These are phyloP conservation scores for Castanea sativa DNA, from an alignment of 306 rosid species.

Conservation along the genomic window DNA sequence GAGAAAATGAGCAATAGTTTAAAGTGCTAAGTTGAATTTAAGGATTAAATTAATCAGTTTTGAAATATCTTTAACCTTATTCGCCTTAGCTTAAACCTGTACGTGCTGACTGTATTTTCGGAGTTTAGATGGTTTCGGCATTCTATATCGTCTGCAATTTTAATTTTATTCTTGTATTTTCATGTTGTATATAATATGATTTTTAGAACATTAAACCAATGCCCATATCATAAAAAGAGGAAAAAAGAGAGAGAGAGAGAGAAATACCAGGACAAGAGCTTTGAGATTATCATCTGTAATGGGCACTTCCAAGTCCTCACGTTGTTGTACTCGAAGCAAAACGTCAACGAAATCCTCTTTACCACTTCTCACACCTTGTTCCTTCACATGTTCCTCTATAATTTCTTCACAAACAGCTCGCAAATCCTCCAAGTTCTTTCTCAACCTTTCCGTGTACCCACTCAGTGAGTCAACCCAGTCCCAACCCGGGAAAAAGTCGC, in stretches of 20 bases:
- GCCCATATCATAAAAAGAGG: no score
- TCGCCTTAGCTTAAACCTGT: no score
- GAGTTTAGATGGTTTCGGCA: no score
- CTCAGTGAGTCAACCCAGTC: conserved; percentile 24
- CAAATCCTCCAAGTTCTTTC: conserved; percentile 21
- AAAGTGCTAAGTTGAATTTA: no score
- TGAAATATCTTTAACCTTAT: no score
- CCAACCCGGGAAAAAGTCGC: conserved; percentile 38
- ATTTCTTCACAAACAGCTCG: conserved; percentile 35
- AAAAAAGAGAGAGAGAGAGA: neutral
- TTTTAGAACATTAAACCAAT: no score
- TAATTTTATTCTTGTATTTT: no score
- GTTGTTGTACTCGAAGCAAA: conserved; percentile 28
- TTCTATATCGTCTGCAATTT: no score
- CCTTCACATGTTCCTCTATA: conserved; percentile 22
- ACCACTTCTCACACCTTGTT: neutral
- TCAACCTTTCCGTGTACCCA: conserved; percentile 27
- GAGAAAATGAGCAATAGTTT: no score
- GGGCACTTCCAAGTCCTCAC: conserved; percentile 27
- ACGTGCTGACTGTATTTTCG: no score
- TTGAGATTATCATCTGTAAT: conserved; percentile 40
- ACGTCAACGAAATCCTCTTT: conserved; percentile 43
- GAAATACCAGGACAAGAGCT: conserved; percentile 38
- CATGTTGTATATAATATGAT: no score
- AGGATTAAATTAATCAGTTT: no score